Conservation (phyloP, 805 yeast genomes). For the Tetrapisispora nanseiensis region DNA sequence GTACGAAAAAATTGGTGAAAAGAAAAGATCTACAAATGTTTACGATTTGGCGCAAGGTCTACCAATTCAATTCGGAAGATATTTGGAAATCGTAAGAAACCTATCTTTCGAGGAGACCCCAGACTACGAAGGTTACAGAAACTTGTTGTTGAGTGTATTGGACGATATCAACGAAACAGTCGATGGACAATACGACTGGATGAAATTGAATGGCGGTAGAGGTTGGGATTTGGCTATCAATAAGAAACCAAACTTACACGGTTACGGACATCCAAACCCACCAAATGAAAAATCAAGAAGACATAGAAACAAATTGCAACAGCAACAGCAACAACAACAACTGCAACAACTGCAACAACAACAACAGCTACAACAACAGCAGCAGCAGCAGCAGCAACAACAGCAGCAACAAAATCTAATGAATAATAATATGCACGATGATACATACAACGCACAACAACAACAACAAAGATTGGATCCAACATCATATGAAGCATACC, state of each 20-base stretch:
- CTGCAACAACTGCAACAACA: slow-evolving; percentile 8
- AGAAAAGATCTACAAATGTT: slow-evolving; percentile 82
- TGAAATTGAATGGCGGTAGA: slow-evolving; percentile 87
- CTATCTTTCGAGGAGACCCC: slow-evolving; percentile 90
- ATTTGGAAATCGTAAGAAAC: slow-evolving; percentile 78
- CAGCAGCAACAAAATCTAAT: slow-evolving; percentile 12
- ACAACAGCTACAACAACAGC: slow-evolving; percentile 3
- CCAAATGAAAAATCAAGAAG: slow-evolving; percentile 39
- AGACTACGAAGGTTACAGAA: slow-evolving; percentile 79
- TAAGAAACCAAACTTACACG: slow-evolving; percentile 89
- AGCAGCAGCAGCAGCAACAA: slow-evolving; percentile 13
- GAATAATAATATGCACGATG: slow-evolving; percentile 6
- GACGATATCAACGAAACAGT: slow-evolving; percentile 58
- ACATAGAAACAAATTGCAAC: slow-evolving; percentile 16
- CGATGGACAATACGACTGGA: slow-evolving; percentile 96
- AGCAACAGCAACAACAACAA: slow-evolving; percentile 10
- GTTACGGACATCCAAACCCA: slow-evolving; percentile 93
- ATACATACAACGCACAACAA: slow-evolving; percentile 6
- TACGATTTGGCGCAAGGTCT: slow-evolving; percentile 78
- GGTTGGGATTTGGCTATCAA: slow-evolving; percentile 91
- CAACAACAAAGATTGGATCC: slow-evolving; percentile 31
- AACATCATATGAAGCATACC: slow-evolving; percentile 33
- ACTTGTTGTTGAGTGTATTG: slow-evolving; percentile 67
- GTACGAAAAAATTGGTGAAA: slow-evolving; percentile 95
- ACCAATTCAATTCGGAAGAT: slow-evolving; percentile 89